phyloP scores from a whole-genome alignment of 1,284 basidiomycete genomes.

The Trichosporon coremiiforme region DNA sequence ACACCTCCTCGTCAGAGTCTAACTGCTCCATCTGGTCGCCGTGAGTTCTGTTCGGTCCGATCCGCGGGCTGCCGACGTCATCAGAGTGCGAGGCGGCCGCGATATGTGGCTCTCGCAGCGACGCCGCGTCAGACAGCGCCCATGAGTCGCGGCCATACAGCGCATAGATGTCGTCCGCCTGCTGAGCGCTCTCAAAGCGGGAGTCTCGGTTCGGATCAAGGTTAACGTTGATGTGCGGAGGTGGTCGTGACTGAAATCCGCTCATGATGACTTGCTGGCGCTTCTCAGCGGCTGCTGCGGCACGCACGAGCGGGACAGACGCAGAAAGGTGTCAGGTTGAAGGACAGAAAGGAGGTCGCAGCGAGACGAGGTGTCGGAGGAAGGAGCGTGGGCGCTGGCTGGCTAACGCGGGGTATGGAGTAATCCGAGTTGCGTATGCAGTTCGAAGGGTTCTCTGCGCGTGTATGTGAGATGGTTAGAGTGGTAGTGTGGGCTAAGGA shows the following conservation, averaged over 20 bases:
- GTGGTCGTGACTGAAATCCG: slow-evolving; percentile 14
- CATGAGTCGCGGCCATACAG: slow-evolving; percentile 38
- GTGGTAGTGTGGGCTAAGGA: neutral
- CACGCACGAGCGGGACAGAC: slow-evolving; percentile 9
- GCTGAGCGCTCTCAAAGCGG: slow-evolving; percentile 32
- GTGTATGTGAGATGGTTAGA: neutral
- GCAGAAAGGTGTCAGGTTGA: neutral
- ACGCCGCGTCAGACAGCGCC: slow-evolving; percentile 18
- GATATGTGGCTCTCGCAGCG: neutral
- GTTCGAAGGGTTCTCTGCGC: neutral
- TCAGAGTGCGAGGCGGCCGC: slow-evolving; percentile 1
- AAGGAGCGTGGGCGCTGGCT: neutral
- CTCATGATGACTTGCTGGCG: slow-evolving; percentile 9
- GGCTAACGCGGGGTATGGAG: neutral
- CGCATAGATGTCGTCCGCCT: slow-evolving; percentile 40
- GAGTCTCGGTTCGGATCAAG: slow-evolving; percentile 27
- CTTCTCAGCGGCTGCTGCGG: slow-evolving; percentile 7
- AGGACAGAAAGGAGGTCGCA: neutral
- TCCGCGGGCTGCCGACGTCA: slow-evolving; percentile 4
- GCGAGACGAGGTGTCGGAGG: neutral
- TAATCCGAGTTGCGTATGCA: neutral
- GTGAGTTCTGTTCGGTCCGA: neutral
- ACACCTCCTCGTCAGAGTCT: slow-evolving; percentile 14
- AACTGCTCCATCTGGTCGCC: slow-evolving; percentile 15
- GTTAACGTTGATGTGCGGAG: slow-evolving; percentile 5